A percentile compares a stretch with the other conserved stretches of the same genome.
Conservation (phyloP, 1,139 yeast species). For the Protomyces inouyei region DNA sequence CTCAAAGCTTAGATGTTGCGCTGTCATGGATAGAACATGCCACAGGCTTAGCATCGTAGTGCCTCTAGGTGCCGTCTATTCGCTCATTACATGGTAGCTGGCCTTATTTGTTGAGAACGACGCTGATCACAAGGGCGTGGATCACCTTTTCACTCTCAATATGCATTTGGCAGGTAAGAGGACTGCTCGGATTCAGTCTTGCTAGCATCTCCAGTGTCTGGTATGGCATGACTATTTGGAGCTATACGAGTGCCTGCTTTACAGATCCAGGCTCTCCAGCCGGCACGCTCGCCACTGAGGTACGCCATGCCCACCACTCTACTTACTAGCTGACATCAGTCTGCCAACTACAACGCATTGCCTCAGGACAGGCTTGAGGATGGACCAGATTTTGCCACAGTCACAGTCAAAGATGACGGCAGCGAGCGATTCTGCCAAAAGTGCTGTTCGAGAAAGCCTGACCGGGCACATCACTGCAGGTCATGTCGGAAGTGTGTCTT, state of each 20-base stretch:
- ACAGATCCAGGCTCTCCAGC: constrained; percentile 27
- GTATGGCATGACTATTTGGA: constrained; percentile 17
- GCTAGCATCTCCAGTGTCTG: background rate
- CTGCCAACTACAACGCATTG: background rate
- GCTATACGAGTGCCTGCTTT: constrained; percentile 26
- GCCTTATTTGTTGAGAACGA: too few relatives aligned
- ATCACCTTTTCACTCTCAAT: constrained; percentile 12
- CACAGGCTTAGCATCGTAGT: constrained; percentile 4
- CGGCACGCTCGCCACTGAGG: background rate
- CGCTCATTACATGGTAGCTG: constrained; percentile 17
- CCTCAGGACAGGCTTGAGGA: constrained; percentile 5
- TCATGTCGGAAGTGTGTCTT: constrained; percentile 26
- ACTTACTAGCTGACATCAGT: background rate
- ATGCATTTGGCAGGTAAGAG: constrained; percentile 7
- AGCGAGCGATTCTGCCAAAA: constrained; percentile 27
- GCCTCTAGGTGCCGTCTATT: constrained; percentile 11
- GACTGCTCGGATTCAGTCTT: background rate
- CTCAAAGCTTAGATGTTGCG: background rate
- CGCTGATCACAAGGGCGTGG: constrained; percentile 16
- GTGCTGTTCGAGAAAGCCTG: constrained; percentile 26
- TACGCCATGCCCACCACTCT: too few relatives aligned
- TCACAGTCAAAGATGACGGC: constrained; percentile 29
- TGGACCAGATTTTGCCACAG: constrained; percentile 7
- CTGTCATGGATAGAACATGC: constrained; percentile 1
- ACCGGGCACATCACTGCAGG: constrained; percentile 28